Conservation (phyloP, 345 rosid genomes). For the Linum tenue region DNA sequence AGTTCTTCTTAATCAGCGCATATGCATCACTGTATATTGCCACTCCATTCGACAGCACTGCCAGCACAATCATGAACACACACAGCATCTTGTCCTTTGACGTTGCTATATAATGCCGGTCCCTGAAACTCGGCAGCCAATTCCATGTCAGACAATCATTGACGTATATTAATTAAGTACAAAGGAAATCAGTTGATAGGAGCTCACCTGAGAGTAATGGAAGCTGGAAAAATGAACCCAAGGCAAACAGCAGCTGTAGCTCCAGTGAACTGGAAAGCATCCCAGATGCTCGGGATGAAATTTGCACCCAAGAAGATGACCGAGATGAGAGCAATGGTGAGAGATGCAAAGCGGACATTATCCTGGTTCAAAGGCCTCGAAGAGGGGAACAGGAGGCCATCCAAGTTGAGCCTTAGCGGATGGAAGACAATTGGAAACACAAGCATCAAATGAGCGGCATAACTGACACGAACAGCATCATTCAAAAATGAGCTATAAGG, state of each 20-base stretch:
- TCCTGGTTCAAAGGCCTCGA: slow-evolving; percentile 46
- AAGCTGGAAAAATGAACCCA: slow-evolving; percentile 89
- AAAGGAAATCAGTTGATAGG: not conserved
- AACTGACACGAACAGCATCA: slow-evolving; percentile 83
- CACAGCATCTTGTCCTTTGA: slow-evolving; percentile 53
- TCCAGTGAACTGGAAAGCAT: slow-evolving; percentile 92
- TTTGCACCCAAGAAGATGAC: slow-evolving; percentile 75
- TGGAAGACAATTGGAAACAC: slow-evolving; percentile 84
- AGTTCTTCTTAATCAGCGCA: slow-evolving; percentile 40
- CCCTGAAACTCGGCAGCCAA: slow-evolving; percentile 35
- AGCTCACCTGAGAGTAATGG: slow-evolving; percentile 68
- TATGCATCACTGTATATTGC: slow-evolving; percentile 79
- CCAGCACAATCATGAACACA: slow-evolving; percentile 61
- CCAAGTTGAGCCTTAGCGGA: slow-evolving; percentile 72
- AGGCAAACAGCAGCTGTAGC: slow-evolving; percentile 90
- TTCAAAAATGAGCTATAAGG: slow-evolving; percentile 62
- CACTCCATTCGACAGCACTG: slow-evolving; percentile 57
- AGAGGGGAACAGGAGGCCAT: slow-evolving; percentile 73
- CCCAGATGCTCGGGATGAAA: slow-evolving; percentile 96
- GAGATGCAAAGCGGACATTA: slow-evolving; percentile 52
- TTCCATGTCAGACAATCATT: not conserved
- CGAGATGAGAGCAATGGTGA: slow-evolving; percentile 50
- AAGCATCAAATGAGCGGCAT: slow-evolving; percentile 82
- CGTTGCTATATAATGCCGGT: slow-evolving; percentile 64
- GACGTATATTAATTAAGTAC: not conserved